A percentile compares a stretch with the other conserved stretches of the same genome.
These are phyloP conservation scores for Laburnicola sp. DNA, from an alignment of 2,329 filamentous ascomycete species.

Conservation along the genomic window DNA sequence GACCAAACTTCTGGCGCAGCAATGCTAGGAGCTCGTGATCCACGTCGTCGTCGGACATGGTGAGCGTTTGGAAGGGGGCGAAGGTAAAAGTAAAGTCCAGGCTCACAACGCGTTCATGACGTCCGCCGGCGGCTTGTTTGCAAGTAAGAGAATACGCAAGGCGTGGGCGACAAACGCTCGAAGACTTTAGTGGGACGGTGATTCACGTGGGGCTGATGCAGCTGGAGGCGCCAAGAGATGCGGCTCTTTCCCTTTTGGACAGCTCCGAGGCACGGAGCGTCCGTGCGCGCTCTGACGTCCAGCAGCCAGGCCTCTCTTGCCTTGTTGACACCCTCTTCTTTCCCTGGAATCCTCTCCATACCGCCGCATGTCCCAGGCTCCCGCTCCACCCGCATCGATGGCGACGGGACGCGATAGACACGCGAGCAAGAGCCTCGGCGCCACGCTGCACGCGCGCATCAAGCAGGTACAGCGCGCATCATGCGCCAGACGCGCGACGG, in stretches of 20 bases:
- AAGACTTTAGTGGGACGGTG: neutral
- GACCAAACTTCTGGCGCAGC: conserved; percentile 75
- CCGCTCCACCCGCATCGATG: conserved; percentile 9
- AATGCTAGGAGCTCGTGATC: conserved; percentile 86
- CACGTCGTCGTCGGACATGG: conserved; percentile 88
- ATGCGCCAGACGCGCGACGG: conserved; percentile 9
- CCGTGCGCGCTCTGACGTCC: conserved; percentile 12
- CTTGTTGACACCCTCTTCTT: conserved; percentile 5
- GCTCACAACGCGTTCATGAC: neutral
- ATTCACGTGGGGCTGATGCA: conserved; percentile 4
- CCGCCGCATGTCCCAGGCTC: conserved; percentile 20
- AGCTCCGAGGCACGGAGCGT: neutral
- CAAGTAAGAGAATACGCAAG: conserved; percentile 3
- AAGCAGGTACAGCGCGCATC: conserved; percentile 62
- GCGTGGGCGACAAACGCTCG: neutral
- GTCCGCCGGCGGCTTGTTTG: neutral
- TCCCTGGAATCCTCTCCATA: neutral
- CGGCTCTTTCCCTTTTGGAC: conserved; percentile 20
- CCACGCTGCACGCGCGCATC: conserved; percentile 63
- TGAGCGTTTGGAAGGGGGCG: conserved; percentile 18
- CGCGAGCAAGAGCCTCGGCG: conserved; percentile 64
- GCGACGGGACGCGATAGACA: conserved; percentile 54
- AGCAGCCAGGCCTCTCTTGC: conserved; percentile 4
- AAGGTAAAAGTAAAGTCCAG: neutral
- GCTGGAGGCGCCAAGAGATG: conserved; percentile 27